Base-by-base conservation (phyloP, 352 stramenopile genomes). In the Lagenidium giganteum region DNA sequence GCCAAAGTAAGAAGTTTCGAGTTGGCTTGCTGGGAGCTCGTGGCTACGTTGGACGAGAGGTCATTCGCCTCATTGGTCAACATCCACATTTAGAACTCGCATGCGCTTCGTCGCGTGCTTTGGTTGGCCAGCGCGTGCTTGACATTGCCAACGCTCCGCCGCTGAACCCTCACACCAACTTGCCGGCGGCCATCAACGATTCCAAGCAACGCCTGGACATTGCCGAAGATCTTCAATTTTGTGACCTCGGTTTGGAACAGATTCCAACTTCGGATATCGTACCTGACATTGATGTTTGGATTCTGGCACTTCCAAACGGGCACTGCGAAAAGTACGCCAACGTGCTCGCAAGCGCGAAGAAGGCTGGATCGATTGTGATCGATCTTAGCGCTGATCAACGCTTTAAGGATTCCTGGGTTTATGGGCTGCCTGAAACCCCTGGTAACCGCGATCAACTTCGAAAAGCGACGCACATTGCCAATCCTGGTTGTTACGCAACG, bases 401-500 rank as follows among this genome's bases (percentile, higher is more conserved):
- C 11, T 95, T 95, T 49, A 92, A 95, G 48, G 61, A 75, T 8
- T 39, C 67, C 22, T 95, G 85, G 85, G 74, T 77, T 7, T 96
- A 96, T 53, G 85, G 85, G 33, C 47, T 96, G 14, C 79, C 83
- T 3, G 85, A 96, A 50, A 59, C 74, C n/a, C 80, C 79, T 0
- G 62, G 64, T 30, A 65, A 70, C n/a, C 81, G 85, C 26, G 53
- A 57, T 7, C 58, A 61, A 3, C 60, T 96, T 16, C 47, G 65
- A 16, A 58, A 65, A 17, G 79, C 83, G 13, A 90, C 72, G 6
- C 80, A 88, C 64, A 93, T 96, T 39, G 67, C 83, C 4, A 96
- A 96, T 60, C 85, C 85, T 3, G 85, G 85, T 24, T 96, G 85
- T 59, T 96, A 94, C 50, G 83, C 85, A 13, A 95, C 85, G 8